Evolutionary conservation across 352 stramenopile genomes (phyloP).

Genomic region (Globisporangium cederbergense): DNA sequence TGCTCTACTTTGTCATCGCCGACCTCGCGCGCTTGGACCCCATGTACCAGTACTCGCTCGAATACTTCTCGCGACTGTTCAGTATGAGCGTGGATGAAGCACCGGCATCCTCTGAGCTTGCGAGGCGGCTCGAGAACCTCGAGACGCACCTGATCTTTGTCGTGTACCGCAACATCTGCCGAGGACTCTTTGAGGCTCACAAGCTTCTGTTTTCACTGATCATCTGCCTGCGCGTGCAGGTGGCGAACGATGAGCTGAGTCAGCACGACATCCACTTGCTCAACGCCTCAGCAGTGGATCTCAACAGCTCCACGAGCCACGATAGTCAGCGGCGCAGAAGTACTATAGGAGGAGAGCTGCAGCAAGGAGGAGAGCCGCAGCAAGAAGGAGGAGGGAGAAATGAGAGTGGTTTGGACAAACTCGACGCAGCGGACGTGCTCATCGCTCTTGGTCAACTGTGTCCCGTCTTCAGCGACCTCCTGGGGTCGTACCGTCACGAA

Average conservation of each 20-base stretch:
- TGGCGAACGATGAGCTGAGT: slow-evolving; percentile 36
- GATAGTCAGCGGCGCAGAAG: not conserved
- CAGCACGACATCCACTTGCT: slow-evolving; percentile 35
- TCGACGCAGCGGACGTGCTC: slow-evolving; percentile 24
- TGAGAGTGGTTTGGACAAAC: not conserved
- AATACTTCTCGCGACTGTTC: slow-evolving; percentile 70
- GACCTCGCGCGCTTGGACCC: slow-evolving; percentile 56
- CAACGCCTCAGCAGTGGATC: slow-evolving; percentile 16
- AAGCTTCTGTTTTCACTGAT: slow-evolving; percentile 65
- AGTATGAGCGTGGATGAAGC: slow-evolving; percentile 50
- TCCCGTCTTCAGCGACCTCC: slow-evolving; percentile 24
- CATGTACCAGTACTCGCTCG: slow-evolving; percentile 83
- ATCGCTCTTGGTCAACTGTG: slow-evolving; percentile 23
- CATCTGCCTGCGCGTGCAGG: slow-evolving; percentile 52
- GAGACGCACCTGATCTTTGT: slow-evolving; percentile 41
- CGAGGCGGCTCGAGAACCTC: slow-evolving; percentile 38
- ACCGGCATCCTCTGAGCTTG: slow-evolving; percentile 23
- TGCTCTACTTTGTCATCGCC: slow-evolving; percentile 72
- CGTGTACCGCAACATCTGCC: slow-evolving; percentile 72
- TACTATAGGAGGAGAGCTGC: not conserved
- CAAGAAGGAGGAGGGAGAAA: not conserved
- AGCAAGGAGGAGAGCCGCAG: not conserved
- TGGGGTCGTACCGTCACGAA: slow-evolving; percentile 46
- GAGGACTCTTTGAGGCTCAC: slow-evolving; percentile 62
- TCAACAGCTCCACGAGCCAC: slow-evolving; percentile 4